A percentile compares a stretch with the other conserved stretches of the same genome.
Conservation (phyloP, 257 asterid genomes). For the Solanum gandarillasii region DNA sequence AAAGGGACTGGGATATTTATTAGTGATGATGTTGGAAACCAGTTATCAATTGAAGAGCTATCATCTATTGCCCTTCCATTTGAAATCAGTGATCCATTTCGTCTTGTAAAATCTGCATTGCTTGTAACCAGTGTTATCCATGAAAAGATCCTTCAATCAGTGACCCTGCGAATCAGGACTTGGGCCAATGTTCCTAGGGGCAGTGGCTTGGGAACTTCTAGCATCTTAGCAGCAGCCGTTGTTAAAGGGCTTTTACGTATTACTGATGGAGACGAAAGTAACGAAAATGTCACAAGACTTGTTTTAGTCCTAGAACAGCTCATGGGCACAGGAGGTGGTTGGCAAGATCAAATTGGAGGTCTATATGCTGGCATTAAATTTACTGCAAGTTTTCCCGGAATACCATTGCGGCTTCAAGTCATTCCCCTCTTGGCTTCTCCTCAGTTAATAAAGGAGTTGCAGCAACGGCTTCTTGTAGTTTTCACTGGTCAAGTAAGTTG, state of each 20-base stretch:
- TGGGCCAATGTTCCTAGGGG: constrained; percentile 99
- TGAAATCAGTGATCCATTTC: constrained; percentile 63
- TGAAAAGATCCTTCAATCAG: constrained; percentile 25
- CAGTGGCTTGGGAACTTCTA: constrained; percentile 96
- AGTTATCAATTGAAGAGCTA: constrained; percentile 30
- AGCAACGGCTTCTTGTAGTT: constrained; percentile 75
- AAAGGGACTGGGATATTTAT: constrained; percentile 34
- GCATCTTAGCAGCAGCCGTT: constrained; percentile 92
- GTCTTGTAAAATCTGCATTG: constrained; percentile 88
- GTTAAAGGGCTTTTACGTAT: constrained; percentile 84
- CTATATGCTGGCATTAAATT: constrained; percentile 89
- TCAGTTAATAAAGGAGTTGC: constrained; percentile 52
- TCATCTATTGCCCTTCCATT: constrained; percentile 71
- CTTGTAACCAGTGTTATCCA: constrained; percentile 51
- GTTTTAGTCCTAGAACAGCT: constrained; percentile 86
- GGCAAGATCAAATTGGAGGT: constrained; percentile 99
- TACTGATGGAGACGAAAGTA: constrained; percentile 62
- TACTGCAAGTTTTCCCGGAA: constrained; percentile 81
- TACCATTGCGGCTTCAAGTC: constrained; percentile 78
- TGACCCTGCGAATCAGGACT: constrained; percentile 64
- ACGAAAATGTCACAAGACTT: constrained; percentile 78
- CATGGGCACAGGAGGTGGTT: constrained; percentile 98
- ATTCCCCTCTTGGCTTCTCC: constrained; percentile 72
- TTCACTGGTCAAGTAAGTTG: constrained; percentile 79
- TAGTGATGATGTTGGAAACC: constrained; percentile 57